Evolutionary conservation across 2,329 filamentous ascomycete genomes (phyloP).

Genomic region (Bipolaris cookei): DNA sequence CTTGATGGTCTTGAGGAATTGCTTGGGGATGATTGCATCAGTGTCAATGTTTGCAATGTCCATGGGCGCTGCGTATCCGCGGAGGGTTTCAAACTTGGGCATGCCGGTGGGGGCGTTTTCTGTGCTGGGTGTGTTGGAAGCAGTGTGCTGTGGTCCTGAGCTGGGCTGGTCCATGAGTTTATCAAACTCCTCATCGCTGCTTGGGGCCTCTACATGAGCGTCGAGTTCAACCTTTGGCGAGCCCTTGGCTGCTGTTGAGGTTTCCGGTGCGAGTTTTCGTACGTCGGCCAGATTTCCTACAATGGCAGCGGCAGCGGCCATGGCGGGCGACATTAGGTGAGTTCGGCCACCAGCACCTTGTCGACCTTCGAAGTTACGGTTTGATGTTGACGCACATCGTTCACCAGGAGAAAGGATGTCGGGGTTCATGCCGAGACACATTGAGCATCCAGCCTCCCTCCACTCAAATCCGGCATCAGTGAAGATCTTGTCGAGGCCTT

Average conservation of each 20-base stretch:
- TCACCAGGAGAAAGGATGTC: conserved; percentile 93
- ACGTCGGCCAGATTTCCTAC: conserved; percentile 92
- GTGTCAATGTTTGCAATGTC: conserved; percentile 93
- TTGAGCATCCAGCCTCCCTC: conserved; percentile 97
- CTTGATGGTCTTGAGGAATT: conserved; percentile 99
- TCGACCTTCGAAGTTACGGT: conserved; percentile 96
- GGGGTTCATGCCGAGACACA: conserved; percentile 99
- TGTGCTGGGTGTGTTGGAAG: conserved; percentile 55
- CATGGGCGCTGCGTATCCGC: conserved; percentile 86
- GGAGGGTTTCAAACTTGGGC: conserved; percentile 81
- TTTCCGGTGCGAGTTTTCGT: conserved; percentile 70
- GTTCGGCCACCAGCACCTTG: conserved; percentile 92
- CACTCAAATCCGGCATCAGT: conserved; percentile 92
- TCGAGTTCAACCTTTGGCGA: conserved; percentile 67
- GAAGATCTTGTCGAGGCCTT: conserved; percentile 94
- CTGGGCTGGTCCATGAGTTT: conserved; percentile 67
- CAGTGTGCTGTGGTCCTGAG: conserved; percentile 70
- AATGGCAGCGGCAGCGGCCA: conserved; percentile 91
- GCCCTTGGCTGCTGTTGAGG: conserved; percentile 52
- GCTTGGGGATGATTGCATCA: conserved; percentile 99
- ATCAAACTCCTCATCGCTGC: conserved; percentile 68
- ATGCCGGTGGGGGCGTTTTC: conserved; percentile 65
- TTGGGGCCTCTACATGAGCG: conserved; percentile 61
- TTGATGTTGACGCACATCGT: conserved; percentile 92
- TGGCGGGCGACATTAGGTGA: conserved; percentile 95